A percentile compares a stretch with the other conserved stretches of the same genome.
phyloP scores from a whole-genome alignment of 495 filamentous ascomycete species.

The Neurospora sp. region DNA sequence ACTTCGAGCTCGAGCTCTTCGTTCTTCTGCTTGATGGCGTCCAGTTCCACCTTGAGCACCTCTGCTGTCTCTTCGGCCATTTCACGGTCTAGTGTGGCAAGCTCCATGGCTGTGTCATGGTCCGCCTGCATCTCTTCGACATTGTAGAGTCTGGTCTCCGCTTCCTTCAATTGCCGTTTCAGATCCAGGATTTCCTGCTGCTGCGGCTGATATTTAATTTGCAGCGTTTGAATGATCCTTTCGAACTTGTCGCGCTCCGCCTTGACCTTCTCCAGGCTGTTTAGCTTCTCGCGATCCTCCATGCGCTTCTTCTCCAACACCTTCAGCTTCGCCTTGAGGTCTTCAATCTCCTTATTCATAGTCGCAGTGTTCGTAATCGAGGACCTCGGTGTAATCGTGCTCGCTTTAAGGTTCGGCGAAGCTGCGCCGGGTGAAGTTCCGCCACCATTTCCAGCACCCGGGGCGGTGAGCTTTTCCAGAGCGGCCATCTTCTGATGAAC shows the following conservation, averaged over 20 bases:
- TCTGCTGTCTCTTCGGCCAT: constrained; percentile 95
- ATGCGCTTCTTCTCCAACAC: constrained; percentile 71
- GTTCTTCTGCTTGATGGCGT: constrained; percentile 58
- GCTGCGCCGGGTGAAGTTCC: constrained; percentile 17
- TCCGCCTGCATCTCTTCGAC: constrained; percentile 68
- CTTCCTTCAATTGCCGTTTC: constrained; percentile 66
- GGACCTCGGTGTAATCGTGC: constrained; percentile 3
- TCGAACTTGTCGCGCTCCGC: constrained; percentile 79
- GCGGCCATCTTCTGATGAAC: constrained; percentile 33
- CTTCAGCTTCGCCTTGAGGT: constrained; percentile 67
- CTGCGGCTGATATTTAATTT: constrained; percentile 79
- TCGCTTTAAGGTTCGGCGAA: constrained; percentile 21
- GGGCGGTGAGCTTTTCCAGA: constrained; percentile 35
- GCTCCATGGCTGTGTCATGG: constrained; percentile 74
- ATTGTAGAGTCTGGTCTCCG: constrained; percentile 54
- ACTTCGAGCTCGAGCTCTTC: constrained; percentile 85
- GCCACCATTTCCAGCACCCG: background rate
- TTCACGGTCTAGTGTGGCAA: constrained; percentile 81
- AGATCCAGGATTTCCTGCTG: constrained; percentile 71
- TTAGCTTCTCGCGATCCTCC: constrained; percentile 84
- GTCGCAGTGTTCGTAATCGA: constrained; percentile 28
- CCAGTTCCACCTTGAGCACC: constrained; percentile 65
- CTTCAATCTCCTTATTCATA: constrained; percentile 59
- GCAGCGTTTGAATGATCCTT: constrained; percentile 80
- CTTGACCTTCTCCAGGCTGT: constrained; percentile 64